Evolutionary conservation across 768 basidiomycete genomes (phyloP).

Genomic region (Mycena alexandri): DNA sequence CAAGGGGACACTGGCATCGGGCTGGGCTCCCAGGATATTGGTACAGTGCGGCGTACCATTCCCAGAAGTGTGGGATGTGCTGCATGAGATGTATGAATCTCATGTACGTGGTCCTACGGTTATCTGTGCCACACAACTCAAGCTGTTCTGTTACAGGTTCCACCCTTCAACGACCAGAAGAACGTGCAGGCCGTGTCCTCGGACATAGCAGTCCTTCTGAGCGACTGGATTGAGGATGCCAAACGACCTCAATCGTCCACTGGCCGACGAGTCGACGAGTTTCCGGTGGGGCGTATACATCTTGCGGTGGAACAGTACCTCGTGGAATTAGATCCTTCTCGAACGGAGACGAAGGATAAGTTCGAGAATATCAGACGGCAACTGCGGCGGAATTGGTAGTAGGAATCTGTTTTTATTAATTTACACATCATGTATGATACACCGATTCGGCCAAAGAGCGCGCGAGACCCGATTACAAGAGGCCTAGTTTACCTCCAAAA

Average conservation of each 20-base stretch:
- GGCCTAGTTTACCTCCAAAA: slow-evolving; percentile 71
- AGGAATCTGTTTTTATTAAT: slow-evolving; percentile 26
- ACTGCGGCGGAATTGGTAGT: slow-evolving; percentile 78
- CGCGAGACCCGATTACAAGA: too few relatives aligned
- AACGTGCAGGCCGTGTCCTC: slow-evolving; percentile 85
- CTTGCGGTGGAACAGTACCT: slow-evolving; percentile 81
- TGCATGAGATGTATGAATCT: slow-evolving; percentile 90
- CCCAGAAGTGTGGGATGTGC: slow-evolving; percentile 85
- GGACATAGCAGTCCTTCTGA: slow-evolving; percentile 84
- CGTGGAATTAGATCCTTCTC: slow-evolving; percentile 72
- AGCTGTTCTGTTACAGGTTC: slow-evolving; percentile 61
- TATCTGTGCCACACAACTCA: slow-evolving; percentile 1
- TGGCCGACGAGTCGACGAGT: slow-evolving; percentile 66
- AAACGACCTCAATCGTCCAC: slow-evolving; percentile 78
- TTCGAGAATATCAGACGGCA: slow-evolving; percentile 83
- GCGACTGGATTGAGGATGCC: slow-evolving; percentile 86
- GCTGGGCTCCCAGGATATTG: slow-evolving; percentile 88
- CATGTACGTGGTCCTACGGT: slow-evolving; percentile 65
- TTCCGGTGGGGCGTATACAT: slow-evolving; percentile 85
- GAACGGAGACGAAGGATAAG: slow-evolving; percentile 69
- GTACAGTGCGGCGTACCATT: slow-evolving; percentile 86
- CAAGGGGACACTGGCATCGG: slow-evolving; percentile 68
- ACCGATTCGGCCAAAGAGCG: too few relatives aligned
- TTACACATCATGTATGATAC: slow-evolving; percentile 29
- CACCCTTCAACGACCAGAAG: slow-evolving; percentile 85